phyloP scores from a whole-genome alignment of 352 stramenopile species.

The Globisporangium barbulae region DNA sequence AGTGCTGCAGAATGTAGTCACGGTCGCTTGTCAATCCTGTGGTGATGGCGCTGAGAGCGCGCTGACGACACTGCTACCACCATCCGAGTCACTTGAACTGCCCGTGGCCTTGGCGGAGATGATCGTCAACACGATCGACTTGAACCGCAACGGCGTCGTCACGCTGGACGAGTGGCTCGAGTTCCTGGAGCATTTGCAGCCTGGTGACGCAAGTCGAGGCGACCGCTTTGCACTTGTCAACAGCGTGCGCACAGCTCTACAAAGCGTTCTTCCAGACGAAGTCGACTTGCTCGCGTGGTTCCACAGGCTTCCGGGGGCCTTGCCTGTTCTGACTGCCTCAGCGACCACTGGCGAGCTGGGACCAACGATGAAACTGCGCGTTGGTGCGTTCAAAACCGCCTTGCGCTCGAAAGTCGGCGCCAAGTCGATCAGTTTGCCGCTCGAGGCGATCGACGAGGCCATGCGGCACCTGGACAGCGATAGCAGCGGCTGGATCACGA shows the following conservation, averaged over 20 bases:
- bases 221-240: conserved; percentile 22
- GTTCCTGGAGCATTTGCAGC: conserved; percentile 23
- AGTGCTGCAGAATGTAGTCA: neutral
- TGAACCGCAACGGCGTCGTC: conserved; percentile 51
- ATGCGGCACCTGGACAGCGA: conserved; percentile 51
- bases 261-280: conserved; percentile 14
- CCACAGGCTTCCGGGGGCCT: conserved; percentile 31
- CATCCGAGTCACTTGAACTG: conserved; percentile 6
- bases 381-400: conserved; percentile 53
- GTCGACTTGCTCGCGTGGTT: conserved; percentile 45
- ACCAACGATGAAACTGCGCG: conserved; percentile 42
- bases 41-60: neutral
- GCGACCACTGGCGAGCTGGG: neutral
- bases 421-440: conserved; percentile 16
- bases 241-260: conserved; percentile 22
- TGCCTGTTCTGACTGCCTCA: conserved; percentile 7
- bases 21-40: neutral
- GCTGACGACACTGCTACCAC: neutral
- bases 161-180: conserved; percentile 51
- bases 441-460: conserved; percentile 30
- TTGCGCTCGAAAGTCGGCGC: conserved; percentile 24
- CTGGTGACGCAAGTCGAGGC: neutral
- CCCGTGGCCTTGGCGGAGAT: conserved; percentile 22
- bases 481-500: conserved; percentile 66
- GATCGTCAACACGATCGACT: conserved; percentile 42